Base-by-base conservation (phyloP, 2,329 filamentous ascomycete species). In the Ceratocystis diversiconidia region DNA sequence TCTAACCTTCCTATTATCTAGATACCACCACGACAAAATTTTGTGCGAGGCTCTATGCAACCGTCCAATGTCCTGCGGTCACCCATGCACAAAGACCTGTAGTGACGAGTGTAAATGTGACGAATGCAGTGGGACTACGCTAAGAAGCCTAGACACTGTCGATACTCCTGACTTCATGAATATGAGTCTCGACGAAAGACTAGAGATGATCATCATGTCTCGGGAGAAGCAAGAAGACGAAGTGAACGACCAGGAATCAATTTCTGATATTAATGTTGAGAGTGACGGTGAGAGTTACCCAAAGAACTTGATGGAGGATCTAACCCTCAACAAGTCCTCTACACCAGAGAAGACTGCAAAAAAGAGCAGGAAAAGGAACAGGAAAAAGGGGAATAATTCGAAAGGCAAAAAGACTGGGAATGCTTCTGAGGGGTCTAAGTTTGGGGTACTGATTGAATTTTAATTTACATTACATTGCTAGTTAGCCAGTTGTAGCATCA, bases 151-250 rank as follows among this genome's bases (percentile, higher is more conserved):
- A 10, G 2, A 10, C n/a, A 1, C 17, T 7, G 22, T 8, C 28
- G 52, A 57, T 32, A n/a, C 12, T 3, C n/a, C 52, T 17, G 22
- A 57, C n/a, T 6, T 57, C 25, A 57, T 57, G 52, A 30, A 57
- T 17, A 57, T 57, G 52, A 30, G 52, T 30, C 28, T 57, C 3
- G 52, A 57, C 15, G 52, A 57, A 57, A 28, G 52, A 30, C n/a
- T 57, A n/a, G 52, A 57, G 4, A 57, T 57, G 52, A 57, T 57
- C 12, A 57, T 57, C 12, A 57, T n/a, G 52, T 57, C 52, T 15
- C 52, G 52, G 10, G 52, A 57, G 52, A 12, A 57, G 10, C 52
- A 57, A 32, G 22, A 30, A 10, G 4, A 30, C 7, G 22, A 57
- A 30, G 25, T 57, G 3, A 57, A 57, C 52, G 22, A 28, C 5